A percentile compares a stretch with the other conserved stretches of the same genome.
Conservation (phyloP, 2,329 filamentous ascomycete genomes). For the Claviceps capensis region DNA sequence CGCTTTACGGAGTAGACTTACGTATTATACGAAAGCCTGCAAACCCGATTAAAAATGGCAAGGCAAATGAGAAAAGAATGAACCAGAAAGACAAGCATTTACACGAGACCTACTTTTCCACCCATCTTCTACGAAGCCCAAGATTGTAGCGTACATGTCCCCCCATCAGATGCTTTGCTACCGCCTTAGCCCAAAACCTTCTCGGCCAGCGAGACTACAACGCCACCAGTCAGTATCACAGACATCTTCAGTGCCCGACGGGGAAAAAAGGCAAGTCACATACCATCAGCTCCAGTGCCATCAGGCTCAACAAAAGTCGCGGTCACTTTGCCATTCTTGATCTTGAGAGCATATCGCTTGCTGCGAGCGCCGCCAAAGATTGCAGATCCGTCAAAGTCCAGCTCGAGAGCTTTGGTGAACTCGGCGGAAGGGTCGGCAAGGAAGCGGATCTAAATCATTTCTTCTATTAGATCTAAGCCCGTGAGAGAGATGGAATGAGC, state of each 20-base stretch:
- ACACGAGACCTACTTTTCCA: background rate
- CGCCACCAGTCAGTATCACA: slow-evolving; percentile 1
- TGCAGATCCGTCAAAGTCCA: slow-evolving; percentile 64
- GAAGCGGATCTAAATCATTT: slow-evolving; percentile 58
- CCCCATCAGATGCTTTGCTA: background rate
- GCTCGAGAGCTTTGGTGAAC: slow-evolving; percentile 73
- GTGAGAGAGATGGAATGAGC: background rate
- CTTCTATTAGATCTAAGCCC: background rate
- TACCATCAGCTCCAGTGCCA: slow-evolving; percentile 69
- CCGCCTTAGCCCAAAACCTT: slow-evolving; percentile 27
- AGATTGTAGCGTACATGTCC: background rate
- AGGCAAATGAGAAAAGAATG: too few relatives aligned
- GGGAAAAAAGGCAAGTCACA: slow-evolving; percentile 3
- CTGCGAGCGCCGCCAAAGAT: slow-evolving; percentile 73
- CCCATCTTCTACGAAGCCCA: background rate
- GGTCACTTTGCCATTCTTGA: slow-evolving; percentile 77
- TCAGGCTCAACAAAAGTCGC: slow-evolving; percentile 75
- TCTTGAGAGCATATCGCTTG: slow-evolving; percentile 76
- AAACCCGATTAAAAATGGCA: background rate
- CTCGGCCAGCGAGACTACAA: slow-evolving; percentile 35
- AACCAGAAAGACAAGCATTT: background rate
- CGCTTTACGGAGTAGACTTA: background rate
- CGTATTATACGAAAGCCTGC: background rate
- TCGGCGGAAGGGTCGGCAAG: slow-evolving; percentile 65
- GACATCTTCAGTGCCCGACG: background rate